Conservation (phyloP, 2,329 filamentous ascomycete species). For the Rutstroemia sp. region DNA sequence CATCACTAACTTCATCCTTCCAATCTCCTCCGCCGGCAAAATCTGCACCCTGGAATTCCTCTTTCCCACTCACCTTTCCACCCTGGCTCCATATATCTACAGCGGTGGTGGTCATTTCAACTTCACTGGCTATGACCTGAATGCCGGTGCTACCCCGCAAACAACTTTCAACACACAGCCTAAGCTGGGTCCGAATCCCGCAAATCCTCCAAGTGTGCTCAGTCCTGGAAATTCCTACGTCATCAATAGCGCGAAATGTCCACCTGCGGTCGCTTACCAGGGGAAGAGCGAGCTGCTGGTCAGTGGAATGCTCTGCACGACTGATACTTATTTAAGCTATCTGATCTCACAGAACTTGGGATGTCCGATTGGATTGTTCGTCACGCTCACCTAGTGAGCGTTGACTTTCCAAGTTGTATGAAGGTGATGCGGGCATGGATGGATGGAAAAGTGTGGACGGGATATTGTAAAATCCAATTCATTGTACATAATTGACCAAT, state of each 20-base stretch:
- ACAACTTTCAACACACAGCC: neutral
- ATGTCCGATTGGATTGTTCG: neutral
- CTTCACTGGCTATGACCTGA: neutral
- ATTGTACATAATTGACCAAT: too few relatives aligned
- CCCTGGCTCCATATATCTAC: neutral
- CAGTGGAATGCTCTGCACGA: neutral
- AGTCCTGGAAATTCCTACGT: neutral
- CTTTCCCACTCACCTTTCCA: constrained; percentile 1
- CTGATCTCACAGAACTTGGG: neutral
- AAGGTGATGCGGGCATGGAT: too few relatives aligned
- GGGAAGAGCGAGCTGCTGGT: neutral
- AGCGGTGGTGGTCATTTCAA: neutral
- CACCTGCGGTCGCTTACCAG: neutral
- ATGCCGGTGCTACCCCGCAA: neutral
- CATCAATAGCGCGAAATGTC: neutral
- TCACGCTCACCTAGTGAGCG: neutral
- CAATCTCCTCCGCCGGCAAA: constrained; percentile 8
- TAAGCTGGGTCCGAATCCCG: neutral
- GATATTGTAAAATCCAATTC: too few relatives aligned
- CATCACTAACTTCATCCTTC: constrained; percentile 15
- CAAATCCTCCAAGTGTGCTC: neutral
- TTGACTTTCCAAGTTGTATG: too few relatives aligned
- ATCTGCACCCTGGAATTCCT: constrained; percentile 15
- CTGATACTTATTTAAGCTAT: neutral
- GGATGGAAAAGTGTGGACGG: too few relatives aligned